Evolutionary conservation across 495 filamentous ascomycete genomes (phyloP).

Genomic region (Apodospora peruviana): DNA sequence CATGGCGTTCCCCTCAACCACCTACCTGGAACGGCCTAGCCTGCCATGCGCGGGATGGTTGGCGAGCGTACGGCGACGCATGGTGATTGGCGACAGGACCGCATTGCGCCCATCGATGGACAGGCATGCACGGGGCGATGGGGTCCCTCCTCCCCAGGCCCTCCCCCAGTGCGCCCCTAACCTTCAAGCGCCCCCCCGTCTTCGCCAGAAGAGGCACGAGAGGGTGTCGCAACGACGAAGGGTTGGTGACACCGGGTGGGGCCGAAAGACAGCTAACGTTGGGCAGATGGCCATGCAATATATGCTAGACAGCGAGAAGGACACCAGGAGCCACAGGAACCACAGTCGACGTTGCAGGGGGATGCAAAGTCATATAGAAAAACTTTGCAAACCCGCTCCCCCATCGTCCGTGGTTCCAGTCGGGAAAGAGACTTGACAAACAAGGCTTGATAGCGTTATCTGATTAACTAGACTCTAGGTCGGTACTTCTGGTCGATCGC

Average conservation of each 20-base stretch:
- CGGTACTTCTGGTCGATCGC: too few relatives aligned
- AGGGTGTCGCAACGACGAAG: too few relatives aligned
- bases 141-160: not conserved
- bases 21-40: conserved; percentile 35
- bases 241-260: not conserved
- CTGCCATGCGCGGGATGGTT: conserved; percentile 18
- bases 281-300: too few relatives aligned
- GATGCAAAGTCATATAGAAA: too few relatives aligned
- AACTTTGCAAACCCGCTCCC: not conserved
- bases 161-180: not conserved
- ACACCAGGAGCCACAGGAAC: too few relatives aligned
- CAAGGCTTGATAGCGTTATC: too few relatives aligned
- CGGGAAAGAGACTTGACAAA: not conserved
- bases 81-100: conserved; percentile 18
- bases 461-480: too few relatives aligned
- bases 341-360: too few relatives aligned
- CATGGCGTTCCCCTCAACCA: conserved; percentile 24
- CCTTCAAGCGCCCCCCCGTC: too few relatives aligned
- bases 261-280: not conserved
- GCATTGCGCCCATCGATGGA: conserved; percentile 15
- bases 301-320: not conserved
- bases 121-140: conserved; percentile 2
- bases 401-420: not conserved
- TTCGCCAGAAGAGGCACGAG: not conserved
- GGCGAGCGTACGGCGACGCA: conserved; percentile 10